Evolutionary conservation across 352 stramenopile species (phyloP).

Genomic region (Elongisporangium undulatum): DNA sequence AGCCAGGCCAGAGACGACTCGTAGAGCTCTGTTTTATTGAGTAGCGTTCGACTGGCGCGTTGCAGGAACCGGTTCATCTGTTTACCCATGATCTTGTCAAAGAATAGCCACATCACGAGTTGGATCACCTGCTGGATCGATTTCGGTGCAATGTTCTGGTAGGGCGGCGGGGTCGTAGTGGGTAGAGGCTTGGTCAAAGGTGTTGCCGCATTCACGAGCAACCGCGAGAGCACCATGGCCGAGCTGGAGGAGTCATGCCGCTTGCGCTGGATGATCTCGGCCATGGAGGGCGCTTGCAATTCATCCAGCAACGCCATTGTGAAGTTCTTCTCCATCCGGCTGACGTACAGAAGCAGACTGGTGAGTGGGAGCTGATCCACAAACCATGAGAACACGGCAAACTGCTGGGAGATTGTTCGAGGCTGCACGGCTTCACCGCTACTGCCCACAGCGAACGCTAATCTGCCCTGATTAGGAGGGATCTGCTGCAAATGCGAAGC

Average conservation of each 20-base stretch:
- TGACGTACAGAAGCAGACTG: not conserved
- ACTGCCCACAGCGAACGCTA: no score
- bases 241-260: not conserved
- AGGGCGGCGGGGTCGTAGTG: not conserved
- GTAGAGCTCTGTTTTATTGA: not conserved
- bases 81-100: not conserved
- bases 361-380: not conserved
- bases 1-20: constrained; percentile 1
- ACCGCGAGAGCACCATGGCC: no score
- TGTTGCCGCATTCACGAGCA: no score
- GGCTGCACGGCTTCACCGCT: not conserved
- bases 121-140: not conserved
- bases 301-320: not conserved
- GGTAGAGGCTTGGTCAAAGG: not conserved
- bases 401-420: not conserved
- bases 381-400: not conserved
- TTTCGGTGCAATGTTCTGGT: no score
- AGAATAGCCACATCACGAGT: not conserved
- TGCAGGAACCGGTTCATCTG: constrained; percentile 2
- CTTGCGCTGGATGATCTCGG: not conserved
- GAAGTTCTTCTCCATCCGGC: not conserved
- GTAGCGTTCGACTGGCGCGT: not conserved
- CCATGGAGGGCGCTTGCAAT: not conserved
- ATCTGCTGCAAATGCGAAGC: no score
- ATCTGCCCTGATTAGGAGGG: no score